Conservation (phyloP, 495 filamentous ascomycete genomes). For the Neurospora sp. region DNA sequence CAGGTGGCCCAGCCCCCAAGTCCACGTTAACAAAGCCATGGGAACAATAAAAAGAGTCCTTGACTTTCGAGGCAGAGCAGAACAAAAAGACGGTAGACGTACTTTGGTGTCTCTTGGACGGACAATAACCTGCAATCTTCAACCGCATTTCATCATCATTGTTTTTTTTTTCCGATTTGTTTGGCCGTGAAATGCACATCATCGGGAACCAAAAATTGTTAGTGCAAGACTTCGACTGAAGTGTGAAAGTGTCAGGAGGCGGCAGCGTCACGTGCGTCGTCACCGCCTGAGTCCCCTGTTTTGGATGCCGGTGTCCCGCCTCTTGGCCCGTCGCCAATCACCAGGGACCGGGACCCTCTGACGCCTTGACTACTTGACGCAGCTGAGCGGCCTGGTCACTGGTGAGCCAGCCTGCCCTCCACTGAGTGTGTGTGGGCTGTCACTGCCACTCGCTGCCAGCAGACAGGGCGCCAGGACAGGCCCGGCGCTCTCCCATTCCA, state of each 20-base stretch:
- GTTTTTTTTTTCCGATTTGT: neutral
- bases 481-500: slow-evolving; percentile 14
- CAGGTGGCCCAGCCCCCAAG: neutral
- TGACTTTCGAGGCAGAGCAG: neutral
- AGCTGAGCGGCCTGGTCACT: slow-evolving; percentile 6
- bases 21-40: neutral
- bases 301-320: neutral
- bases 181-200: neutral
- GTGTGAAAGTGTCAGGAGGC: neutral
- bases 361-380: slow-evolving; percentile 27
- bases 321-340: slow-evolving; percentile 5
- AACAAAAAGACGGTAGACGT: neutral
- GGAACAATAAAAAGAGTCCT: neutral
- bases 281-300: slow-evolving; percentile 1
- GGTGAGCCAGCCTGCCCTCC: neutral
- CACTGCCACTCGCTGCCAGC: neutral
- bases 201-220: neutral
- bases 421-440: neutral
- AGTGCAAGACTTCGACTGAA: neutral
- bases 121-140: neutral
- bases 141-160: neutral
- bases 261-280: slow-evolving; percentile 1
- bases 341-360: slow-evolving; percentile 13
- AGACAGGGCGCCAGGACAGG: neutral
- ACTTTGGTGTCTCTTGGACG: neutral